Percentiles rank a stretch among this genome's conserved stretches.
phyloP scores from a whole-genome alignment of 139 green algal genomes.

The Volvox africanus region DNA sequence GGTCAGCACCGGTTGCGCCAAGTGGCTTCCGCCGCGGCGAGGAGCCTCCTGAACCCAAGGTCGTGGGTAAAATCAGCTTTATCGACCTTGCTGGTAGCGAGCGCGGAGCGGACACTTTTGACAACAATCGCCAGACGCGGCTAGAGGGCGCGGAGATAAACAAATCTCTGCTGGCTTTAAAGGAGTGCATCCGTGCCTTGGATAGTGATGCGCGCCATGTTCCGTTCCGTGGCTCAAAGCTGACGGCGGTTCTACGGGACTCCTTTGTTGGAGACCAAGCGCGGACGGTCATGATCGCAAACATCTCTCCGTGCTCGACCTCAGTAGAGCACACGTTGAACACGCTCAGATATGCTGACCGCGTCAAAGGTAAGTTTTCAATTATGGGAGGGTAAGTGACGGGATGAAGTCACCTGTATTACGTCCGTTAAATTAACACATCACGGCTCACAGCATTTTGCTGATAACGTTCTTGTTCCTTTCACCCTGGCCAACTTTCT shows the following conservation, averaged over 20 bases:
- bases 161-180: slow-evolving; percentile 96
- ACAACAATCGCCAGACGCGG: slow-evolving; percentile 92
- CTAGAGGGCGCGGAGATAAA: slow-evolving; percentile 97
- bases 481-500: too few relatives aligned
- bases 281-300: slow-evolving; percentile 98
- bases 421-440: too few relatives aligned
- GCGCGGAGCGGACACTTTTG: slow-evolving; percentile 96
- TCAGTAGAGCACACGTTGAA: slow-evolving; percentile 99
- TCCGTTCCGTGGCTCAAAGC: slow-evolving; percentile 95
- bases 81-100: slow-evolving; percentile 98
- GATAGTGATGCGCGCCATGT: slow-evolving; percentile 93
- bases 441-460: too few relatives aligned
- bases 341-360: slow-evolving; percentile 97
- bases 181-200: slow-evolving; percentile 91
- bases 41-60: slow-evolving; percentile 32
- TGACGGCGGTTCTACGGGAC: slow-evolving; percentile 87
- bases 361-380: slow-evolving; percentile 85
- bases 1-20: neutral
- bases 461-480: too few relatives aligned
- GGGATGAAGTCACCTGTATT: neutral
- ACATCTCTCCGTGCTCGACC: slow-evolving; percentile 88
- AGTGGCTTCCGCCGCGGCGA: slow-evolving; percentile 10
- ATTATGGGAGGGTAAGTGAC: neutral
- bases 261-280: slow-evolving; percentile 85
- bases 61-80: slow-evolving; percentile 96